phyloP scores from a whole-genome alignment of 768 basidiomycete species.

The Boletus edulis region DNA sequence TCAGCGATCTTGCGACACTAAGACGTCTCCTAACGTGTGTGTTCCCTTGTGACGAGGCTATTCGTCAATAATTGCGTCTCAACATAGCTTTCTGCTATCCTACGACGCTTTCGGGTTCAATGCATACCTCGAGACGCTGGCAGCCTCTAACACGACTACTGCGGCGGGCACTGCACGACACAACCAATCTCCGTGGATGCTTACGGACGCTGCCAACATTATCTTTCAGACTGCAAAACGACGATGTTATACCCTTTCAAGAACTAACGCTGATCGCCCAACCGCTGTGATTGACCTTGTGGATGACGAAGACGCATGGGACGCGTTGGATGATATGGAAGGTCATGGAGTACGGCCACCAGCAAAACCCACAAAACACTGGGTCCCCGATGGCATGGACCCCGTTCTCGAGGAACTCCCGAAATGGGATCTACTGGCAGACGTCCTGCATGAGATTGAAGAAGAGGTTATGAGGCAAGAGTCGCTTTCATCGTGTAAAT shows the following conservation, averaged over 20 bases:
- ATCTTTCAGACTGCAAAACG: conserved; percentile 80
- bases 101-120: conserved; percentile 92
- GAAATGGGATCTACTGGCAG: conserved; percentile 86
- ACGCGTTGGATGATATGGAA: conserved; percentile 57
- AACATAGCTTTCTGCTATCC: conserved; percentile 63
- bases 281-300: conserved; percentile 39
- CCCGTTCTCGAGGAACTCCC: conserved; percentile 92
- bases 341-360: conserved; percentile 5
- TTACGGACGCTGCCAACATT: conserved; percentile 86
- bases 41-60: not conserved
- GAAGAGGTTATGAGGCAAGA: conserved; percentile 72
- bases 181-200: conserved; percentile 84
- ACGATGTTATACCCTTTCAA: conserved; percentile 68
- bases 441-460: conserved; percentile 90
- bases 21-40: conserved; percentile 78
- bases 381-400: conserved; percentile 77
- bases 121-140: conserved; percentile 85
- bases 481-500: conserved; percentile 29
- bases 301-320: conserved; percentile 77
- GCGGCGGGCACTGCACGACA: conserved; percentile 53
- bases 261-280: conserved; percentile 19
- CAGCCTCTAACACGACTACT: conserved; percentile 56
- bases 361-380: conserved; percentile 29
- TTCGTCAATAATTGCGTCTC: not conserved
- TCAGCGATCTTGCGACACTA: conserved; percentile 82